Percentiles rank a stretch among this genome's conserved stretches.
These are phyloP conservation scores for Curvularia eragrostidis DNA, from an alignment of 2,329 filamentous ascomycete genomes.

Conservation along the genomic window DNA sequence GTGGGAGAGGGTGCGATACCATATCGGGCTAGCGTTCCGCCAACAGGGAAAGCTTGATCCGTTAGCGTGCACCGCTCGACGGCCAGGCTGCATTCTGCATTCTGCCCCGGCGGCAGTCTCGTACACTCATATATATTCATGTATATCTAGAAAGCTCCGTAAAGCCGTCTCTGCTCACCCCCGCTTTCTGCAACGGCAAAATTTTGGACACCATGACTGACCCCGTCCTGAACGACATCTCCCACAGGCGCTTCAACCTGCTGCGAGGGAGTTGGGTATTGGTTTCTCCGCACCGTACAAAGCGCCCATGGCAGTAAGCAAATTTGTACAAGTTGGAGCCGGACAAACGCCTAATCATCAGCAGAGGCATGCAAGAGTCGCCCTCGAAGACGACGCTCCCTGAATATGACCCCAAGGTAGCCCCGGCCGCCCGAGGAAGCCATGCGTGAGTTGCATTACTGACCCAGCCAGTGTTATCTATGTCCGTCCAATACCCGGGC, in stretches of 20 bases:
- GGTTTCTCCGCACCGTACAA: slow-evolving; percentile 94
- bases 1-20: slow-evolving; percentile 28
- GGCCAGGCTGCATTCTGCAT: slow-evolving; percentile 32
- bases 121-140: slow-evolving; percentile 24
- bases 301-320: slow-evolving; percentile 94
- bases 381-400: slow-evolving; percentile 63
- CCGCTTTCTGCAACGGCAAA: slow-evolving; percentile 15
- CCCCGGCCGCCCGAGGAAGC: slow-evolving; percentile 9
- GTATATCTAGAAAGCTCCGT: neutral
- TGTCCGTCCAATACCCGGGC: slow-evolving; percentile 92
- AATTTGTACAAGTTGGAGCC: neutral
- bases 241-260: slow-evolving; percentile 92
- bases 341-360: slow-evolving; percentile 17
- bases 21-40: slow-evolving; percentile 34
- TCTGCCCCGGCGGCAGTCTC: slow-evolving; percentile 21
- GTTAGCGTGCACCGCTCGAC: slow-evolving; percentile 27
- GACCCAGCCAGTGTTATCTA: slow-evolving; percentile 76
- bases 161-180: neutral
- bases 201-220: slow-evolving; percentile 51
- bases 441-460: slow-evolving; percentile 18
- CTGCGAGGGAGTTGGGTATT: slow-evolving; percentile 89
- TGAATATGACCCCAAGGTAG: slow-evolving; percentile 73
- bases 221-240: slow-evolving; percentile 80
- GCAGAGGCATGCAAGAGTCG: slow-evolving; percentile 57
- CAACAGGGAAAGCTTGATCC: slow-evolving; percentile 29